Evolutionary conservation across 345 rosid genomes (phyloP).

Genomic region (Cardamine occulta): DNA sequence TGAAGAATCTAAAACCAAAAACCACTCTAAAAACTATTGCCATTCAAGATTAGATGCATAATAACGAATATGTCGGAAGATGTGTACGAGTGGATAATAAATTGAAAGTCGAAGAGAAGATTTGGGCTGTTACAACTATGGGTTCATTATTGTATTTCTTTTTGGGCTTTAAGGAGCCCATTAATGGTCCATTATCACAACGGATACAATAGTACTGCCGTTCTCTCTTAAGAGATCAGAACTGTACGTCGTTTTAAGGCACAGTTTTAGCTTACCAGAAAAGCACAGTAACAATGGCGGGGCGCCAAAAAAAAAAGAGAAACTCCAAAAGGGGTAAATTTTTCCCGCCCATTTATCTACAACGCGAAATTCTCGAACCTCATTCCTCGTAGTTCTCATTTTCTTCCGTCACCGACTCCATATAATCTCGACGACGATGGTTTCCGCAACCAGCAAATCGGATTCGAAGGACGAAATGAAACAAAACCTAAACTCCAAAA

Average conservation of each 20-base stretch:
- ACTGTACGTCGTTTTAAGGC: constrained; percentile 21
- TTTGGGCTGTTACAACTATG: too few relatives aligned
- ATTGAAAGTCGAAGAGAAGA: too few relatives aligned
- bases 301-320: constrained; percentile 32
- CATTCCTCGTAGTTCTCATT: not conserved
- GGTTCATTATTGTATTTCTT: not conserved
- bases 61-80: too few relatives aligned
- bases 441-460: constrained; percentile 25
- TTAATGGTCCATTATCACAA: not conserved
- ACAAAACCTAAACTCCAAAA: constrained; percentile 47
- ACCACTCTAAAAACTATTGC: too few relatives aligned
- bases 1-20: too few relatives aligned
- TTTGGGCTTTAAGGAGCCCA: constrained; percentile 9
- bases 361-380: not conserved
- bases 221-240: not conserved
- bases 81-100: too few relatives aligned
- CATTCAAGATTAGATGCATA: too few relatives aligned
- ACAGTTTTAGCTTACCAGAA: not conserved
- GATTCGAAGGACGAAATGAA: constrained; percentile 41
- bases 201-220: constrained; percentile 11
- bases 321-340: not conserved
- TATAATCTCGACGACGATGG: constrained; percentile 46
- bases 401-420: constrained; percentile 3
- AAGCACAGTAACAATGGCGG: constrained; percentile 15
- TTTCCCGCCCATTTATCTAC: constrained; percentile 37